These are phyloP conservation scores for Flaveria floridana DNA, from an alignment of 140 eudicot species.

Conservation along the genomic window DNA sequence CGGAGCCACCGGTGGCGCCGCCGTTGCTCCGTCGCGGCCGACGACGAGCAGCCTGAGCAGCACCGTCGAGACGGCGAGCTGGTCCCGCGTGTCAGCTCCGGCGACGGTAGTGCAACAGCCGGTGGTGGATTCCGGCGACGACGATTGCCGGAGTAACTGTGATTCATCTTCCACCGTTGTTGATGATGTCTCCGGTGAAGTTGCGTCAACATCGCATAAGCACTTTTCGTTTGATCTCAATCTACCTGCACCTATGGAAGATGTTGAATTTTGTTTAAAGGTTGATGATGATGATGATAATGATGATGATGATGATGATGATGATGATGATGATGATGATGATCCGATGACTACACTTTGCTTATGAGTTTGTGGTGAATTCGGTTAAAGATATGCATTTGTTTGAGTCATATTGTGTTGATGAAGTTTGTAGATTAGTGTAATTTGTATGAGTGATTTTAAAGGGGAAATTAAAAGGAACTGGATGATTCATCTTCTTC, in stretches of 20 bases:
- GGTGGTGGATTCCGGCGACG: constrained; percentile 20
- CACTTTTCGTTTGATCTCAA: constrained; percentile 44
- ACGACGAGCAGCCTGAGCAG: constrained; percentile 47
- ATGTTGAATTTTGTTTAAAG: neutral
- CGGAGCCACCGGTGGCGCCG: constrained; percentile 11
- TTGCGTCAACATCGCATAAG: constrained; percentile 26
- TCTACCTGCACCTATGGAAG: constrained; percentile 36
- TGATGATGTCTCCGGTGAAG: constrained; percentile 35
- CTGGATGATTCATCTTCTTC: neutral
- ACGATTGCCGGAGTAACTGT: constrained; percentile 44
- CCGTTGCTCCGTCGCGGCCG: constrained; percentile 31
- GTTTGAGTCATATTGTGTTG: neutral
- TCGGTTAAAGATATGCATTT: neutral
- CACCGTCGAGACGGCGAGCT: constrained; percentile 34
- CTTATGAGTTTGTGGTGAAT: constrained; percentile 27
- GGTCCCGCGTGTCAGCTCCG: constrained; percentile 16
- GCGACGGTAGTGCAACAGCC: constrained; percentile 15
- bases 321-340: constrained; percentile 34
- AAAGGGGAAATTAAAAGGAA: neutral
- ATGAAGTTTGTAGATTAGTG: constrained; percentile 11
- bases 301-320: constrained; percentile 29
- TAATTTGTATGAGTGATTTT: neutral
- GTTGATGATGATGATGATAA: constrained; percentile 24
- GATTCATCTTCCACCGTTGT: constrained; percentile 55
- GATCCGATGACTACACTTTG: constrained; percentile 33